Evolutionary conservation across 1,139 yeast genomes (phyloP).

Genomic region (Debaryomycetaceae sp.): DNA sequence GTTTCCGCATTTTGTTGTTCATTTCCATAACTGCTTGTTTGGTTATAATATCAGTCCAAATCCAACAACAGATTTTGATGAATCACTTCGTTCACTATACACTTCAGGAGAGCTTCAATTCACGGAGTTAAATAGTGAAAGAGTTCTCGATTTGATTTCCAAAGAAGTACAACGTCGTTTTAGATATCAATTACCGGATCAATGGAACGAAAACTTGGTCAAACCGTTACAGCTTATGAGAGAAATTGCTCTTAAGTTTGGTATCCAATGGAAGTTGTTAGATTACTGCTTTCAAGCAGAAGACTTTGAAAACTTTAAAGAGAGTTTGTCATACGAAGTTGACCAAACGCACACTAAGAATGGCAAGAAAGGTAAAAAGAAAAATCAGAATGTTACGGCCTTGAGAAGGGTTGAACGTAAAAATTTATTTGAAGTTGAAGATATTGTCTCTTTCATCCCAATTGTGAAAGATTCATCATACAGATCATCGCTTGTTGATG

Average conservation of each 20-base stretch:
- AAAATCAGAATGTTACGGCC: constrained; percentile 22
- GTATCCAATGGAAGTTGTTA: constrained; percentile 78
- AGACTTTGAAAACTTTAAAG: constrained; percentile 34
- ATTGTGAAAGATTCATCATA: constrained; percentile 67
- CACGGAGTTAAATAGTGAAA: constrained; percentile 40
- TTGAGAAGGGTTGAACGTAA: constrained; percentile 21
- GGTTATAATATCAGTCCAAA: constrained; percentile 43
- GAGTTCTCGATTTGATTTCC: constrained; percentile 42
- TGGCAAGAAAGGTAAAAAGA: constrained; percentile 27
- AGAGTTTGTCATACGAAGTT: constrained; percentile 9
- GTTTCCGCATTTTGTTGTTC: constrained; percentile 60
- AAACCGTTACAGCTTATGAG: constrained; percentile 54
- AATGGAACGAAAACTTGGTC: constrained; percentile 39
- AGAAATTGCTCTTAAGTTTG: constrained; percentile 73
- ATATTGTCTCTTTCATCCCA: constrained; percentile 70
- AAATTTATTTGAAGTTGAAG: constrained; percentile 53
- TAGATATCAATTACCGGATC: constrained; percentile 53
- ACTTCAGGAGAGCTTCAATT: constrained; percentile 36
- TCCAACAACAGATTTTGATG: constrained; percentile 45
- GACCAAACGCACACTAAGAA: not conserved
- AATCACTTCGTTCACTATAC: constrained; percentile 42
- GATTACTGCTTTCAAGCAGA: constrained; percentile 49
- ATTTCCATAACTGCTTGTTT: constrained; percentile 70
- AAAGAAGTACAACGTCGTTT: constrained; percentile 58
- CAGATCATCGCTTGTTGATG: constrained; percentile 68